These are phyloP conservation scores for Aegilops longissima DNA, from an alignment of 176 grass and related monocot species.

Conservation along the genomic window DNA sequence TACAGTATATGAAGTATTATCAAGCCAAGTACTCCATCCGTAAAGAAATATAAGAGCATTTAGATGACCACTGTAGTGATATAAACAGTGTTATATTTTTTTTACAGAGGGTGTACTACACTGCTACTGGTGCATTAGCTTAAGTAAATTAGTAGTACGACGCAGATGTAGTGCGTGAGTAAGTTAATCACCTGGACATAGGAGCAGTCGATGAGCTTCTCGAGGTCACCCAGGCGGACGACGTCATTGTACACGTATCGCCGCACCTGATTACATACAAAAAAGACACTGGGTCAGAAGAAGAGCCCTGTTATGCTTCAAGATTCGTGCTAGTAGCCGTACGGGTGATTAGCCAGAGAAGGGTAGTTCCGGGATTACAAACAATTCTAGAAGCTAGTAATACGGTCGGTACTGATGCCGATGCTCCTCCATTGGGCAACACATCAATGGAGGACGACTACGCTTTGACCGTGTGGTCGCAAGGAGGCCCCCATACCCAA, in stretches of 20 bases:
- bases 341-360: neutral
- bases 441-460: conserved; percentile 19
- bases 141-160: too few species aligned
- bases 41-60: too few species aligned
- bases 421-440: conserved; percentile 36
- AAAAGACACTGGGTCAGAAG: neutral
- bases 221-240: conserved; percentile 80
- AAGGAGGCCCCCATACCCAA: neutral
- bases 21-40: neutral
- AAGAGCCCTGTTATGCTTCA: neutral
- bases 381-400: neutral
- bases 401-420: neutral
- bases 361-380: neutral
- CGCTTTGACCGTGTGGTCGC: conserved; percentile 54
- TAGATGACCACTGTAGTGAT: too few species aligned
- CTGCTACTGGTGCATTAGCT: neutral
- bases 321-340: neutral
- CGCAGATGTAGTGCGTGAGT: too few species aligned
- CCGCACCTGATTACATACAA: conserved; percentile 46
- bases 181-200: conserved; percentile 69
- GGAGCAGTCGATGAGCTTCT: conserved; percentile 92
- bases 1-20: neutral
- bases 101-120: neutral
- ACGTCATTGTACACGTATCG: conserved; percentile 96
- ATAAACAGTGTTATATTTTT: too few species aligned